Evolutionary conservation across 805 yeast species (phyloP).

Genomic region (Sugiyamaella valdiviana): DNA sequence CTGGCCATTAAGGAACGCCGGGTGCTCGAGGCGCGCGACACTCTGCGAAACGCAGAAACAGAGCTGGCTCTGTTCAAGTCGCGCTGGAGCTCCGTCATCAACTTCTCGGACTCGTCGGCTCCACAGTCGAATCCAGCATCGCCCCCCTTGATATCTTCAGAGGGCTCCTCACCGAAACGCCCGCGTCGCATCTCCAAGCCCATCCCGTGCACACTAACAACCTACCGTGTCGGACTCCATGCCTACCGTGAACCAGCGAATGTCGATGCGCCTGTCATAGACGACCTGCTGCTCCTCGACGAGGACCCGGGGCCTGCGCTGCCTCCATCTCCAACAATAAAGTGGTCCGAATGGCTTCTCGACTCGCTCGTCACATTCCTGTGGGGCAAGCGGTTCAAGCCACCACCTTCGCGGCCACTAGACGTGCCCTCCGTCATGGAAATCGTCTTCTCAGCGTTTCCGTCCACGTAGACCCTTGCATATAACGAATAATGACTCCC

Average conservation of each 20-base stretch:
- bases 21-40: slow-evolving; percentile 32
- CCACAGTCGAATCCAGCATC: neutral
- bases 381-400: neutral
- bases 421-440: neutral
- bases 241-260: neutral
- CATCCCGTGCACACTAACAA: neutral
- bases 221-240: neutral
- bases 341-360: neutral
- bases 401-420: neutral
- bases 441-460: too few species aligned
- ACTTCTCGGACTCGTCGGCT: slow-evolving; percentile 1
- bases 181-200: too few species aligned
- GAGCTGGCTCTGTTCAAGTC: slow-evolving; percentile 24
- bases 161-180: too few species aligned
- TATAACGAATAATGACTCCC: too few species aligned
- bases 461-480: too few species aligned
- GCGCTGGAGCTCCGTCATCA: slow-evolving; percentile 19
- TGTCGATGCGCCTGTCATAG: neutral
- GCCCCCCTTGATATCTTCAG: too few species aligned
- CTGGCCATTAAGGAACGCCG: slow-evolving; percentile 33
- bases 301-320: neutral
- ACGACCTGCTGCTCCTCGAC: neutral
- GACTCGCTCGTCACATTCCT: neutral
- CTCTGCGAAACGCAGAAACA: slow-evolving; percentile 23
- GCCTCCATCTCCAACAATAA: neutral